Conservation (phyloP, 805 yeast species). For the Candida golubevii region DNA sequence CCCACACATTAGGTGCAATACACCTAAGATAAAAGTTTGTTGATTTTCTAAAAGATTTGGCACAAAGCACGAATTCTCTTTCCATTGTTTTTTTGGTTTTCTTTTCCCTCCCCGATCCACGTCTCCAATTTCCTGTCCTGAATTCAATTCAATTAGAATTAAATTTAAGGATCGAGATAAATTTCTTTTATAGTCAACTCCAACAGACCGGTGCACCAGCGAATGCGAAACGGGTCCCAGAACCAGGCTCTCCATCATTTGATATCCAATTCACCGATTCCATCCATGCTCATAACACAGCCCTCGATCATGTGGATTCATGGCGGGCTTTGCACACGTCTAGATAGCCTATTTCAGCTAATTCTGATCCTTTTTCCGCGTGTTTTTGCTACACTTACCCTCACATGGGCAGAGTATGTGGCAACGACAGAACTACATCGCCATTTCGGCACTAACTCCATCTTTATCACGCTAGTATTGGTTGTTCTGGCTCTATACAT, state of each 20-base stretch:
- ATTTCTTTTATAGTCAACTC: no score
- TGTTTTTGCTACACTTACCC: slow-evolving; percentile 36
- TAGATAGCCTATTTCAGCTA: slow-evolving; percentile 31
- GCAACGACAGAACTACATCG: slow-evolving; percentile 26
- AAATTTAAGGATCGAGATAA: no score
- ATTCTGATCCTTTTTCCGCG: slow-evolving; percentile 46
- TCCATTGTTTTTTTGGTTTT: no score
- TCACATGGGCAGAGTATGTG: slow-evolving; percentile 48
- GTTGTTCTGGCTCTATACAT: slow-evolving; percentile 24
- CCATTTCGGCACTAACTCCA: slow-evolving; percentile 5
- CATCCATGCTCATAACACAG: slow-evolving; percentile 13
- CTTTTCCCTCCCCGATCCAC: no score
- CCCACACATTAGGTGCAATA: no score
- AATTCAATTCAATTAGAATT: no score
- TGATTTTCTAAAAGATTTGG: no score
- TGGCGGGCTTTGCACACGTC: slow-evolving; percentile 5
- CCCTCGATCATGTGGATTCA: slow-evolving; percentile 16
- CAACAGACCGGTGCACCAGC: slow-evolving; percentile 11
- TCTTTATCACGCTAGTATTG: slow-evolving; percentile 13
- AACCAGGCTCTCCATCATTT: background rate
- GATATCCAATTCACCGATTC: background rate
- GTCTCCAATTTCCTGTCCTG: no score
- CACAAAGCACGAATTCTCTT: no score
- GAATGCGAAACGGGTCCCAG: background rate
- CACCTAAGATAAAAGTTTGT: no score